Evolutionary conservation across 2,329 filamentous ascomycete species (phyloP), one percentile per base, ranked within the genome.

Genomic region (Chaetomiaceae sp.): DNA sequence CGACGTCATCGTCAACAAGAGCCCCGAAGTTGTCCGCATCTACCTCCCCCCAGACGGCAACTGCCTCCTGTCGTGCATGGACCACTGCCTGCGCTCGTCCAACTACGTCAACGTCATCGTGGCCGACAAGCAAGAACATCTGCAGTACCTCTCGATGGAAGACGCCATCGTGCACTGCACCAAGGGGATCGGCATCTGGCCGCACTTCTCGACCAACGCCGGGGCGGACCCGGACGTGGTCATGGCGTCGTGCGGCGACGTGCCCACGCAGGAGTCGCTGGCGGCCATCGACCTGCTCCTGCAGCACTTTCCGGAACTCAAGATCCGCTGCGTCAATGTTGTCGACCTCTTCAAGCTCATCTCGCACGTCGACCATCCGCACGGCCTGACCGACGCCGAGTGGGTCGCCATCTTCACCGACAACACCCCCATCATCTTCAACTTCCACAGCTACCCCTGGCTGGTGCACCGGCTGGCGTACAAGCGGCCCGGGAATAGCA

Each of bases 81-180:
- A 89, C 62, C 87, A 91, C 70, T 90, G 86, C 64, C 74, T 91
- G 54, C 77, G 77, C 55, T 86, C 81, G 43, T 73, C 73, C 59
- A 90, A 89, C 74, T 90, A 91, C 64, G 86, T 91, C 70, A 91
- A 91, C 63, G 85, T 89, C 41, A 73, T 91, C 44, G 86, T 90
- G 0, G 81, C 86, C 40, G 87, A 90, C 70, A 91, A 91, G 71
- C 86, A 90, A 65, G 79, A 86, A 35, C 86, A 89, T 62, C 75
- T 89, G 19, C 86, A 90, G 63, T 90, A 81, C 66, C 77, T 89
- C n/a, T 70, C 73, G 57, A 87, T 88, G 79, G 82, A 89, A 1
- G 77, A 81, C 53, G 87, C 87, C 3, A 72, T 89, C 48, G 75
- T 81, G 54, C 87, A 91, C 69, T 91, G 87, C 73, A 86, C 83